Conservation (phyloP, 1,284 basidiomycete genomes). For the Tetrapyrgos nigripes region DNA sequence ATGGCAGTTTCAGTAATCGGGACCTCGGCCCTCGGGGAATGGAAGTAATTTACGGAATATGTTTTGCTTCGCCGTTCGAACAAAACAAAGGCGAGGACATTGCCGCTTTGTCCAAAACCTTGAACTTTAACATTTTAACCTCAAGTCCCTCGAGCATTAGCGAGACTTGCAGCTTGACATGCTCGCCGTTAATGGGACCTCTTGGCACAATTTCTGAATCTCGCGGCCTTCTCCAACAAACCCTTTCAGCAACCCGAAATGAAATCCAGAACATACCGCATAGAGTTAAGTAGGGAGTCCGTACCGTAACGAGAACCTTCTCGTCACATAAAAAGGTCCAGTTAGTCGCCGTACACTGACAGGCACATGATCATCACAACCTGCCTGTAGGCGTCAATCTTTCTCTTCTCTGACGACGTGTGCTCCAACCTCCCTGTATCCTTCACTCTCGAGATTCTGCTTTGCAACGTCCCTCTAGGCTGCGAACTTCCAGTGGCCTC, state of each 20-base stretch:
- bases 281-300: background rate
- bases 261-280: background rate
- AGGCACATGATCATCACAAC: background rate
- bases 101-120: no score
- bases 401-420: background rate
- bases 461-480: background rate
- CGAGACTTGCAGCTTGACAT: no score
- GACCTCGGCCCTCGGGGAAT: background rate
- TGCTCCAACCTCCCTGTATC: background rate
- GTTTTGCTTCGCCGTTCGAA: background rate
- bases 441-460: background rate
- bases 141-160: no score
- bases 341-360: background rate
- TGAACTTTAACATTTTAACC: no score
- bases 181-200: background rate
- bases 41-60: background rate
- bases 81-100: no score
- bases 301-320: background rate
- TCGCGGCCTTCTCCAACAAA: background rate
- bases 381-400: no score
- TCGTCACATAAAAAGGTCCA: background rate
- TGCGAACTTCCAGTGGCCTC: background rate
- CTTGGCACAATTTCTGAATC: background rate
- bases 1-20: background rate
- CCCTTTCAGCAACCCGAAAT: background rate